Evolutionary conservation across 352 stramenopile species (phyloP).

Genomic region (Pythium diclinum): DNA sequence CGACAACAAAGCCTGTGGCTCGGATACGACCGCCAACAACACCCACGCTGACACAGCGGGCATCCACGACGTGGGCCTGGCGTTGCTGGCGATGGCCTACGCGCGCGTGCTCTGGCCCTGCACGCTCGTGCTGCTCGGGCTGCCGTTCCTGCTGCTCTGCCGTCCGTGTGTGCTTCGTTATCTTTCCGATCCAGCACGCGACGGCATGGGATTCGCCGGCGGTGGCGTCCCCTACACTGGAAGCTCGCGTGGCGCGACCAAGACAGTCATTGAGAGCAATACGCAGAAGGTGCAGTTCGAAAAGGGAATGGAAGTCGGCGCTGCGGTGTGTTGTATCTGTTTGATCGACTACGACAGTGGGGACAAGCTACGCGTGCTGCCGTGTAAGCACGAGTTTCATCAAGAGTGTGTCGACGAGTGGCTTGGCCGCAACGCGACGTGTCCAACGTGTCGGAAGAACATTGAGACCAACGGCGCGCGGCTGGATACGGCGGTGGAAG

Average conservation of each 20-base stretch:
- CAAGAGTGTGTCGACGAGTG: constrained; percentile 26
- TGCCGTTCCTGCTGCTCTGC: constrained; percentile 21
- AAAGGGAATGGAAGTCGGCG: constrained; percentile 11
- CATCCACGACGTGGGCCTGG: constrained; percentile 21
- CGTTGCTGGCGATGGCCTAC: constrained; percentile 23
- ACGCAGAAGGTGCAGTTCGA: constrained; percentile 13
- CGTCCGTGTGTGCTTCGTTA: constrained; percentile 23
- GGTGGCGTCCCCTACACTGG: constrained; percentile 11
- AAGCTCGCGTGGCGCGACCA: constrained; percentile 12
- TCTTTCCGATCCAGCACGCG: constrained; percentile 15
- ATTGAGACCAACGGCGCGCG: constrained; percentile 1
- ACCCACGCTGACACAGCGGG: background rate
- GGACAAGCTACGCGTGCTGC: constrained; percentile 20
- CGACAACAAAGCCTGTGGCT: constrained; percentile 15
- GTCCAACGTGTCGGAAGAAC: constrained; percentile 23
- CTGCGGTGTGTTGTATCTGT: constrained; percentile 24
- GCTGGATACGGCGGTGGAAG: constrained; percentile 4
- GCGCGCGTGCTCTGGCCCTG: constrained; percentile 28
- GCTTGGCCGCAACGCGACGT: constrained; percentile 25
- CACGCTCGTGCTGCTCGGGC: constrained; percentile 19
- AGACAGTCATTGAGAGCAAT: constrained; percentile 19
- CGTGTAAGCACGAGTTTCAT: constrained; percentile 26
- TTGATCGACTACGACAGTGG: constrained; percentile 25
- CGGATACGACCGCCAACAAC: background rate
- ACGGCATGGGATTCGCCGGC: constrained; percentile 4